Conservation (phyloP, 306 rosid genomes). For the Datisca glomerata region DNA sequence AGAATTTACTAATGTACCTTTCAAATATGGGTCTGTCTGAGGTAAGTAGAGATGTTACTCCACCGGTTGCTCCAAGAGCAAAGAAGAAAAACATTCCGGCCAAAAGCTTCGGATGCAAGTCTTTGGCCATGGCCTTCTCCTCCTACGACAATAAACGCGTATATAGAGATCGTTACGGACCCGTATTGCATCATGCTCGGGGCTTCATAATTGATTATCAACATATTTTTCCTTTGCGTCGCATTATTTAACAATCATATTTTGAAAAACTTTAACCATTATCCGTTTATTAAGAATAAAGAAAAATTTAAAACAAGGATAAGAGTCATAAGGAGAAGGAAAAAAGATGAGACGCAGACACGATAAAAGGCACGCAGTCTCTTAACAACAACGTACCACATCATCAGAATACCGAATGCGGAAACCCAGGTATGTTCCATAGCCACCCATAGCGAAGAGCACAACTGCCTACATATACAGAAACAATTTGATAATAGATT, state of each 20-base stretch:
- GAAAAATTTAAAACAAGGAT: too few relatives aligned
- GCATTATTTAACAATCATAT: too few relatives aligned
- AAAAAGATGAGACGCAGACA: too few relatives aligned
- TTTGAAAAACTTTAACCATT: too few relatives aligned
- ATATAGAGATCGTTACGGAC: too few relatives aligned
- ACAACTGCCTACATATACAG: slow-evolving; percentile 58
- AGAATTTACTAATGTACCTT: slow-evolving; percentile 27
- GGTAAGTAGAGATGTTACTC: slow-evolving; percentile 73
- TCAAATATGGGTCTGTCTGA: slow-evolving; percentile 78
- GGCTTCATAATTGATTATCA: too few relatives aligned
- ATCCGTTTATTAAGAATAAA: too few relatives aligned
- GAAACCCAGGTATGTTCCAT: slow-evolving; percentile 84
- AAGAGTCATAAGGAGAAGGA: too few relatives aligned
- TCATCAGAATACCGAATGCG: slow-evolving; percentile 66
- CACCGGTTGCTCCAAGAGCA: slow-evolving; percentile 92
- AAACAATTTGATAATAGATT: not conserved
- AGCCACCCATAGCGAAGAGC: slow-evolving; percentile 97
- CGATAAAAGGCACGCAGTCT: too few relatives aligned
- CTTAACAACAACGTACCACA: too few relatives aligned
- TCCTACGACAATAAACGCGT: slow-evolving; percentile 29
- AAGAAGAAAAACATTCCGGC: slow-evolving; percentile 95
- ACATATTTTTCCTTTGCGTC: too few relatives aligned
- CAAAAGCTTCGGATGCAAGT: slow-evolving; percentile 89
- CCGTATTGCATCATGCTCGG: too few relatives aligned
- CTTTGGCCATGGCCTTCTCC: slow-evolving; percentile 86